A percentile compares a stretch with the other conserved stretches of the same genome.
Conservation (phyloP, 2,329 filamentous ascomycete genomes). For the Epichloe coenophiala region DNA sequence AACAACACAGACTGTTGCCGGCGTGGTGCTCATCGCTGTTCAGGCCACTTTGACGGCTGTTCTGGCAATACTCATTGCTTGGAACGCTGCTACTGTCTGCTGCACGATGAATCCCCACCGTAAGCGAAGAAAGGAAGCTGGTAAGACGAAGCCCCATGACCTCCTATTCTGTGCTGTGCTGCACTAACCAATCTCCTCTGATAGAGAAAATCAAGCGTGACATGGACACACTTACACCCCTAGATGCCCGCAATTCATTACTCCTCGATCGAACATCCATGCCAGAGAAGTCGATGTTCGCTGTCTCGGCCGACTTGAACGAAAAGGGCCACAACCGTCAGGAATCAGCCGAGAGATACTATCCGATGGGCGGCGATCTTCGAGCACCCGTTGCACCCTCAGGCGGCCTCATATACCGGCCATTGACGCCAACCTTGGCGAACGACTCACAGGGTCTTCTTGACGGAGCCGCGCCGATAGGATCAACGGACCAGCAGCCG, state of each 20-base stretch:
- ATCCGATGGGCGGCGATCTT: slow-evolving; percentile 11
- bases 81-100: slow-evolving; percentile 76
- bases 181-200: background rate
- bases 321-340: slow-evolving; percentile 19
- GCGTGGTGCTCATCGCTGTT: slow-evolving; percentile 83
- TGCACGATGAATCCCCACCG: slow-evolving; percentile 83
- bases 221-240: slow-evolving; percentile 68
- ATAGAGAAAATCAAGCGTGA: slow-evolving; percentile 66
- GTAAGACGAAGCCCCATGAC: slow-evolving; percentile 37
- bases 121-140: slow-evolving; percentile 75
- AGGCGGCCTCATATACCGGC: slow-evolving; percentile 19
- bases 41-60: slow-evolving; percentile 73
- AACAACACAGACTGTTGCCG: slow-evolving; percentile 87
- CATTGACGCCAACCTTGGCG: slow-evolving; percentile 23
- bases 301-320: slow-evolving; percentile 26
- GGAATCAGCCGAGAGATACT: slow-evolving; percentile 21
- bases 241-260: slow-evolving; percentile 77
- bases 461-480: slow-evolving; percentile 25
- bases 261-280: slow-evolving; percentile 46
- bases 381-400: slow-evolving; percentile 11
- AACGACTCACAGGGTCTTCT: slow-evolving; percentile 26
- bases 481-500: slow-evolving; percentile 12
- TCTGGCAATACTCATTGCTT: slow-evolving; percentile 73
- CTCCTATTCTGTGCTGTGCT: slow-evolving; percentile 16
- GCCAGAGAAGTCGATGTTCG: slow-evolving; percentile 27